phyloP scores from a whole-genome alignment of 2,329 filamentous ascomycete genomes.

The Diaporthe capsici region DNA sequence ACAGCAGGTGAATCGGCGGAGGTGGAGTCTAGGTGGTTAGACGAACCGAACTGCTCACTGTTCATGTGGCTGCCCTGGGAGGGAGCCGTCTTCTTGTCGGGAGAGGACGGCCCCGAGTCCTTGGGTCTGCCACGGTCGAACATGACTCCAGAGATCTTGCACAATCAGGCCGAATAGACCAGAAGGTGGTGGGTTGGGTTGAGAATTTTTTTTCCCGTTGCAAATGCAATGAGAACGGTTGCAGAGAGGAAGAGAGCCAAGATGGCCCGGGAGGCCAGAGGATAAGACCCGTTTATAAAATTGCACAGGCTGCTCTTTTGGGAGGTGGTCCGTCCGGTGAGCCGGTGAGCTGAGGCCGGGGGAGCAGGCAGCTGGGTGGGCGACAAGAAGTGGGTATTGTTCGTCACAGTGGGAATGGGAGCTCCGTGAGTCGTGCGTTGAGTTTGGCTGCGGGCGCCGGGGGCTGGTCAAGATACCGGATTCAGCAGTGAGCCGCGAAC shows the following conservation, averaged over 20 bases:
- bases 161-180: slow-evolving; percentile 43
- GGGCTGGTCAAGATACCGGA: slow-evolving; percentile 35
- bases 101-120: slow-evolving; percentile 51
- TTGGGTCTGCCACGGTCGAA: slow-evolving; percentile 52
- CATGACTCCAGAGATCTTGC: slow-evolving; percentile 48
- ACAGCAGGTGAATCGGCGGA: background rate
- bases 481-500: slow-evolving; percentile 25
- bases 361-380: slow-evolving; percentile 29
- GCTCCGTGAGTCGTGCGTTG: slow-evolving; percentile 28
- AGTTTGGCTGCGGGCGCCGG: slow-evolving; percentile 13
- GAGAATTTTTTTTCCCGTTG: slow-evolving; percentile 38
- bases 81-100: slow-evolving; percentile 67
- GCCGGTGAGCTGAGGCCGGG: slow-evolving; percentile 23
- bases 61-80: slow-evolving; percentile 76
- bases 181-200: slow-evolving; percentile 37
- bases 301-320: slow-evolving; percentile 35
- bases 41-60: slow-evolving; percentile 76
- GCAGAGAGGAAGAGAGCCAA: slow-evolving; percentile 32
- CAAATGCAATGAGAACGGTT: slow-evolving; percentile 42
- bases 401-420: slow-evolving; percentile 29
- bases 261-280: slow-evolving; percentile 30
- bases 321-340: slow-evolving; percentile 32
- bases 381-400: slow-evolving; percentile 32
- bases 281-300: slow-evolving; percentile 41
- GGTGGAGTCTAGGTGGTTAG: slow-evolving; percentile 36